These are phyloP conservation scores for Ophiostoma perfectum DNA, from an alignment of 2,329 filamentous ascomycete genomes.

Conservation along the genomic window DNA sequence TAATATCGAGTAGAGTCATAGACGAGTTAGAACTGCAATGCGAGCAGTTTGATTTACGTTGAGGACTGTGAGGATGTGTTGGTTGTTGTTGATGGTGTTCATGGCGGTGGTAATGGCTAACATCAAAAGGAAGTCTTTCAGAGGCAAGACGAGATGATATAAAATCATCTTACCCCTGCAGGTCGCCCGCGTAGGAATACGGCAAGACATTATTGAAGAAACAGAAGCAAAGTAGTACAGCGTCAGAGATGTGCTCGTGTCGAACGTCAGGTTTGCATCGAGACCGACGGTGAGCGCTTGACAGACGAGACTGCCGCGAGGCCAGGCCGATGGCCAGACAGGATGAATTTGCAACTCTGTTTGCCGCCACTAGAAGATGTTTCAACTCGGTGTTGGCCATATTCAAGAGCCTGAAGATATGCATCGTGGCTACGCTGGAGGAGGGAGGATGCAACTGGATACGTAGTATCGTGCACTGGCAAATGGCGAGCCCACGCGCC, in stretches of 20 bases:
- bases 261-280: too few species aligned
- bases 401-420: neutral
- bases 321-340: neutral
- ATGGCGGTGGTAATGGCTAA: too few species aligned
- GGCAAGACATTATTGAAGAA: neutral
- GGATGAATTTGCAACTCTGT: neutral
- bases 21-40: too few species aligned
- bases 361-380: neutral
- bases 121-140: too few species aligned
- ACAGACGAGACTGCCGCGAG: slow-evolving; percentile 10
- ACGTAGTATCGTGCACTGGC: neutral
- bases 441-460: neutral
- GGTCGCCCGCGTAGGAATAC: neutral
- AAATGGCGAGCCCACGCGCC: neutral
- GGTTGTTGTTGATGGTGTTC: too few species aligned
- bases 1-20: too few species aligned
- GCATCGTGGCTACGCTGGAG: neutral
- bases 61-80: too few species aligned
- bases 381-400: neutral
- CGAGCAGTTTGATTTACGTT: too few species aligned
- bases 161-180: too few species aligned
- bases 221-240: neutral
- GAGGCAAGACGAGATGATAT: too few species aligned
- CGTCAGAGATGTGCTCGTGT: neutral
- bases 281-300: slow-evolving; percentile 1